Evolutionary conservation across 768 basidiomycete species (phyloP).

Genomic region (Kwoniella newhampshirensis): DNA sequence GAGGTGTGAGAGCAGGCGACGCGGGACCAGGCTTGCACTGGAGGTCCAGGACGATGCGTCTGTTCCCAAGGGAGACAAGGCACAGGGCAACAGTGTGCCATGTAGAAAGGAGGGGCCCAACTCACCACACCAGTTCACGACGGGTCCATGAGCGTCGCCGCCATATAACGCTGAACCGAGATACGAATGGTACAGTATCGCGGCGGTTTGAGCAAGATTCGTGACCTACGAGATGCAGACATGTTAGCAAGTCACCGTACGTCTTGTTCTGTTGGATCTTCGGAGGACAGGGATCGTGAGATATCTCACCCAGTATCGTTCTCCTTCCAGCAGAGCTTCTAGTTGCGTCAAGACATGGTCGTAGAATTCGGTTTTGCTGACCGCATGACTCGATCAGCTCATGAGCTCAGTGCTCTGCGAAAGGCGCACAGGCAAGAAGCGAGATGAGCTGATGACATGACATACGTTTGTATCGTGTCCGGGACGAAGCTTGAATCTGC

Average conservation of each 20-base stretch:
- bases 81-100: too few species aligned
- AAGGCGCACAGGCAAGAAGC: too few species aligned
- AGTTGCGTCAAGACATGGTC: constrained; percentile 69
- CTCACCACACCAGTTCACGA: constrained; percentile 94
- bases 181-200: constrained; percentile 75
- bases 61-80: too few species aligned
- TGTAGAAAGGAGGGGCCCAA: constrained; percentile 1
- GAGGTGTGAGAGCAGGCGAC: too few species aligned
- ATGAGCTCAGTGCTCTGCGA: too few species aligned
- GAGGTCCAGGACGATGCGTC: too few species aligned
- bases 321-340: constrained; percentile 62
- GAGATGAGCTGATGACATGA: too few species aligned
- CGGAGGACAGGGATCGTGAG: neutral
- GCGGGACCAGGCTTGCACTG: too few species aligned
- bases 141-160: constrained; percentile 57
- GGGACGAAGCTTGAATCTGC: constrained; percentile 76
- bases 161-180: constrained; percentile 71
- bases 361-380: constrained; percentile 75
- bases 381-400: neutral
- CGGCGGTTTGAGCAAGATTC: constrained; percentile 81
- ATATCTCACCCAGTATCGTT: constrained; percentile 71
- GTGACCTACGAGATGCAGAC: constrained; percentile 61
- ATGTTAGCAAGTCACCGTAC: neutral
- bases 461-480: constrained; percentile 60
- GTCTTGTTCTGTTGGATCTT: neutral